phyloP scores from a whole-genome alignment of 257 asterid genomes.

The Apocynum venetum region DNA sequence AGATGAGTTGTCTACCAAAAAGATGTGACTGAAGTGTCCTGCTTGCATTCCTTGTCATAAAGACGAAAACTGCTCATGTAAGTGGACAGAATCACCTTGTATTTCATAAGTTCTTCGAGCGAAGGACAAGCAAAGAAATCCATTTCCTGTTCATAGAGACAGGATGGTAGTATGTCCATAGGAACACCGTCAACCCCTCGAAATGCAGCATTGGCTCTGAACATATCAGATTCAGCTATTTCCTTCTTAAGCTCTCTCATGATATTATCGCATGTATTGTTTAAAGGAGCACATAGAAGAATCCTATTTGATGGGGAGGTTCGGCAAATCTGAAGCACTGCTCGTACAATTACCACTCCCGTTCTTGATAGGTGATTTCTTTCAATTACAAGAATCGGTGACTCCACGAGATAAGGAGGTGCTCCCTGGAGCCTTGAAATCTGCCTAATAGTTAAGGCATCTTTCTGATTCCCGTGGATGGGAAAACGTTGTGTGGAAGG shows the following conservation, averaged over 20 bases:
- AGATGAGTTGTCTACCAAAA: slow-evolving; percentile 28
- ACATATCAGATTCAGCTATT: slow-evolving; percentile 19
- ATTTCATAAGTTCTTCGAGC: slow-evolving; percentile 10
- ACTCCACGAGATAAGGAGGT: slow-evolving; percentile 22
- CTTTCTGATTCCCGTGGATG: not conserved
- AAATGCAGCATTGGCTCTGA: slow-evolving; percentile 30
- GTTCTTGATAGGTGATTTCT: slow-evolving; percentile 2
- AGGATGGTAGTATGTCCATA: slow-evolving; percentile 20
- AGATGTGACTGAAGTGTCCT: slow-evolving; percentile 24
- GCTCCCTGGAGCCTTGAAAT: slow-evolving; percentile 20
- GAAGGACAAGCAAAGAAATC: slow-evolving; percentile 19
- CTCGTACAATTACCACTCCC: slow-evolving; percentile 4
- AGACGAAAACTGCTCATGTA: slow-evolving; percentile 18
- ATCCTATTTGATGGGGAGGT: slow-evolving; percentile 12
- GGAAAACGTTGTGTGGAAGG: not conserved
- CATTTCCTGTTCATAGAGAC: slow-evolving; percentile 4
- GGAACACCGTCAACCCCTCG: slow-evolving; percentile 27
- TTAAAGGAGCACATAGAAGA: not conserved
- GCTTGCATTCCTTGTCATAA: slow-evolving; percentile 9
- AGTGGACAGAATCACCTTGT: slow-evolving; percentile 16
- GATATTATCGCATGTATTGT: not conserved
- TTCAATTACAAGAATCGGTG: slow-evolving; percentile 2
- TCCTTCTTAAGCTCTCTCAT: slow-evolving; percentile 20
- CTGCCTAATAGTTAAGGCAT: slow-evolving; percentile 1
- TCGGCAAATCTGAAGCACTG: slow-evolving; percentile 7